These are phyloP conservation scores for Sporothrix humicola DNA, from an alignment of 2,329 filamentous ascomycete species.

Conservation along the genomic window DNA sequence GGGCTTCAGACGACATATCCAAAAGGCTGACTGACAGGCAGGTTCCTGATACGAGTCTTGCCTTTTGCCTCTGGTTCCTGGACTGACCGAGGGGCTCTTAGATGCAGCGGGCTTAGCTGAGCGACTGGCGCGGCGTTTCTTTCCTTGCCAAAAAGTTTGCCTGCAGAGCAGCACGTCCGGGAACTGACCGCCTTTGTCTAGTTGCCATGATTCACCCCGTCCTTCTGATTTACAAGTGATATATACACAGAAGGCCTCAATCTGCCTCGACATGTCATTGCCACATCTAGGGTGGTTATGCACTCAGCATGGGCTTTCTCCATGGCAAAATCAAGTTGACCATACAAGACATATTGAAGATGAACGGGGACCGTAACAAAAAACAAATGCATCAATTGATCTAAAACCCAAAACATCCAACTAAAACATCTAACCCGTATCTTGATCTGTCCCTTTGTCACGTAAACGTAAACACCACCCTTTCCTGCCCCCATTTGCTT, in stretches of 20 bases:
- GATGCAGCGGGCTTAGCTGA: conserved; percentile 9
- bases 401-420: background rate
- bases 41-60: background rate
- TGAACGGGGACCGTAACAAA: background rate
- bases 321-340: background rate
- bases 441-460: background rate
- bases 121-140: background rate
- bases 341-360: background rate
- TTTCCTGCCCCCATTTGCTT: background rate
- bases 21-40: background rate
- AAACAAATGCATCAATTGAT: background rate
- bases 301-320: conserved; percentile 1
- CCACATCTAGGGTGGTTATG: background rate
- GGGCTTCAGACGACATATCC: too few relatives aligned
- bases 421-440: background rate
- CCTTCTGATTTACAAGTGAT: too few relatives aligned
- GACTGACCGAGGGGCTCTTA: background rate
- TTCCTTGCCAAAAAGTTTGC: background rate
- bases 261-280: conserved; percentile 6
- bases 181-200: conserved; percentile 4
- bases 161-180: background rate
- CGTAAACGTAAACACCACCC: background rate
- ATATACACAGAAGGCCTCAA: background rate
- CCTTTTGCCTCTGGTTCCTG: background rate
- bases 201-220: background rate